These are phyloP conservation scores for Pyropia haitanensis DNA, from an alignment of 23 red algal species.

Conservation along the genomic window DNA sequence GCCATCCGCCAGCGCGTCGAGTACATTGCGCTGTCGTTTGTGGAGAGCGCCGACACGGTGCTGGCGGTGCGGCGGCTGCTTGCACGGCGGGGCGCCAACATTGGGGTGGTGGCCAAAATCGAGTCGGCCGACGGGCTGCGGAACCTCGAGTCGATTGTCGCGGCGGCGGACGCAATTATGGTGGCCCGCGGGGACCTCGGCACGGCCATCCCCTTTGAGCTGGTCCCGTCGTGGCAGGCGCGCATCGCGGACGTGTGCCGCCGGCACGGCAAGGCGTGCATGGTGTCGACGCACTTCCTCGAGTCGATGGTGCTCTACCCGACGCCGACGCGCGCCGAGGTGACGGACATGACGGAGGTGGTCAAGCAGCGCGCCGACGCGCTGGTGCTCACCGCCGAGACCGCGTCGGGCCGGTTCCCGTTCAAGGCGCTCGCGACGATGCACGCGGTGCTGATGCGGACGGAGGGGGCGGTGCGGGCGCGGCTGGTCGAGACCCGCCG, in stretches of 20 bases:
- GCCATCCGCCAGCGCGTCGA: slow-evolving; percentile 88
- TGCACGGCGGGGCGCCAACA: slow-evolving; percentile 53
- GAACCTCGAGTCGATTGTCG: slow-evolving; percentile 62
- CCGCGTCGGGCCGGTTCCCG: slow-evolving; percentile 87
- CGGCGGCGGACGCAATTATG: slow-evolving; percentile 87
- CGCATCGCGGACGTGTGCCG: slow-evolving; percentile 71
- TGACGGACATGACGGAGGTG: slow-evolving; percentile 95
- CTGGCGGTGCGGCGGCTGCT: slow-evolving; percentile 46
- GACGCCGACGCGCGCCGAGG: slow-evolving; percentile 94
- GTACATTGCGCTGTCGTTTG: slow-evolving; percentile 95
- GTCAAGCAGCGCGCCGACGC: slow-evolving; percentile 85
- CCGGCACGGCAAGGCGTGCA: slow-evolving; percentile 69
- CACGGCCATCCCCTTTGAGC: slow-evolving; percentile 78
- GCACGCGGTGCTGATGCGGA: slow-evolving; percentile 76
- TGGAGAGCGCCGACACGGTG: slow-evolving; percentile 70
- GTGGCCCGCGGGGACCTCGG: slow-evolving; percentile 94
- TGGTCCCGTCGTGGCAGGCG: slow-evolving; percentile 88
- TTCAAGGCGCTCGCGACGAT: slow-evolving; percentile 82
- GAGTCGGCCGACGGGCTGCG: slow-evolving; percentile 80
- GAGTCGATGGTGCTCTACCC: slow-evolving; percentile 98
- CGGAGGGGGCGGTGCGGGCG: slow-evolving; percentile 20
- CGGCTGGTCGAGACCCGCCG: slow-evolving; percentile 28
- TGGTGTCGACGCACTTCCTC: slow-evolving; percentile 96
- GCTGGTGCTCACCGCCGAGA: slow-evolving; percentile 94
- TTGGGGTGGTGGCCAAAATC: slow-evolving; percentile 88